phyloP scores from a whole-genome alignment of 2,329 filamentous ascomycete genomes.

The Acephala macrosclerotiorum region DNA sequence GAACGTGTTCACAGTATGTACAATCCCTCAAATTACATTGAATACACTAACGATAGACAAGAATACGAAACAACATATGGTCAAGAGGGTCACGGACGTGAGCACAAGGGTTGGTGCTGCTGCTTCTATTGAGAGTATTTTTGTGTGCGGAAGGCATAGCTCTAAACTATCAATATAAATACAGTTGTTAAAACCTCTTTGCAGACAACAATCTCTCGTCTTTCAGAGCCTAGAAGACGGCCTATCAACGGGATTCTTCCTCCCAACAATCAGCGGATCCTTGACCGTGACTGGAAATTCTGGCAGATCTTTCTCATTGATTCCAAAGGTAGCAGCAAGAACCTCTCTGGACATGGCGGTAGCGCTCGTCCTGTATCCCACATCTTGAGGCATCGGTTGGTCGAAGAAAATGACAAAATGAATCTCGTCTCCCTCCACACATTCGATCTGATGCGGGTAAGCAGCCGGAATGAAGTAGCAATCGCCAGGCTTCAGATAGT shows the following conservation, averaged over 20 bases:
- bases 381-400: constrained; percentile 5
- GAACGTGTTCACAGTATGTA: no score
- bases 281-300: not conserved
- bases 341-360: not conserved
- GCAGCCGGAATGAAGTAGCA: constrained; percentile 3
- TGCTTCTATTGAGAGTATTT: no score
- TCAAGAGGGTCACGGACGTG: no score
- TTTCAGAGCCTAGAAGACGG: not conserved
- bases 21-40: no score
- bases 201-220: not conserved
- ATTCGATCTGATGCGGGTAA: constrained; percentile 5
- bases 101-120: no score
- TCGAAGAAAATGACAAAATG: constrained; percentile 5
- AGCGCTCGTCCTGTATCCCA: not conserved
- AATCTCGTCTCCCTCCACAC: constrained; percentile 1
- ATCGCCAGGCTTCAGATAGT: not conserved
- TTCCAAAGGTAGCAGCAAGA: not conserved
- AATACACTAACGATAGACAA: no score
- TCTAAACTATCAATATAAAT: not conserved
- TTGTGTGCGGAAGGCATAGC: no score
- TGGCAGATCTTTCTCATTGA: not conserved
- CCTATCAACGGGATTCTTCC: not conserved
- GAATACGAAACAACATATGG: no score
- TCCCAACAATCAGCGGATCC: constrained; percentile 2
- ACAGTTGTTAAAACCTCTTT: not conserved